Percentiles rank a stretch among this genome's conserved stretches.
Conservation (phyloP, 345 rosid genomes). For the Hibiscus tridactylites region DNA sequence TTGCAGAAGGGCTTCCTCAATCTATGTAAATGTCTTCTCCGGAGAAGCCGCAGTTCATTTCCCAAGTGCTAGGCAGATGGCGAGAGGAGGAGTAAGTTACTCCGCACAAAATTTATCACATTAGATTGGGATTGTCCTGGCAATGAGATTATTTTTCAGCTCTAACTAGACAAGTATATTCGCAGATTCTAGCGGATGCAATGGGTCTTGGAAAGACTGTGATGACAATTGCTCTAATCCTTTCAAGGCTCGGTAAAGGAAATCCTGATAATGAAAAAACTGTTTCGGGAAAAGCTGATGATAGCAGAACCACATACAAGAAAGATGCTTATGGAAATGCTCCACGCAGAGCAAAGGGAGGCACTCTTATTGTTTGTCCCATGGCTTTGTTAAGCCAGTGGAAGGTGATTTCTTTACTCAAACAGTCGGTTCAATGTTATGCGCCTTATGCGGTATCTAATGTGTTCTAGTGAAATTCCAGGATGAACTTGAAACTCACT, state of each 20-base stretch:
- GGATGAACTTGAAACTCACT: slow-evolving; percentile 70
- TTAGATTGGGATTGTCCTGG: background rate
- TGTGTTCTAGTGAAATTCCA: slow-evolving; percentile 13
- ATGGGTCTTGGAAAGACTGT: slow-evolving; percentile 83
- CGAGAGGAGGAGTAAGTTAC: slow-evolving; percentile 55
- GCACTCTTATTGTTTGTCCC: slow-evolving; percentile 67
- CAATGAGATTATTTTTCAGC: background rate
- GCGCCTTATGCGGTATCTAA: background rate
- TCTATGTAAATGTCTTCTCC: slow-evolving; percentile 51
- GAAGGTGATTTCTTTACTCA: slow-evolving; percentile 55
- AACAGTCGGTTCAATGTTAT: background rate
- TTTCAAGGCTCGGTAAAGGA: slow-evolving; percentile 45
- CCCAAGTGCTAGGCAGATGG: slow-evolving; percentile 58
- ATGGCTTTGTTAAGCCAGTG: slow-evolving; percentile 70
- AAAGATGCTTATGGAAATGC: slow-evolving; percentile 9
- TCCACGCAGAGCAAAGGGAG: slow-evolving; percentile 35
- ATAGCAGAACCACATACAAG: slow-evolving; percentile 9
- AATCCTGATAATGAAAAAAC: slow-evolving; percentile 16
- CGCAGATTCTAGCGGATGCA: slow-evolving; percentile 65
- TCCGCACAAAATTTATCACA: background rate
- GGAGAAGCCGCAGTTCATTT: slow-evolving; percentile 66
- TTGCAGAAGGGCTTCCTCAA: slow-evolving; percentile 54
- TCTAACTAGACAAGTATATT: background rate
- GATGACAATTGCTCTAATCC: slow-evolving; percentile 67
- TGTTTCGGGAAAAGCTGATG: slow-evolving; percentile 6